Conservation (phyloP, 1,284 basidiomycete species). For the Tetrapyrgos nigripes region DNA sequence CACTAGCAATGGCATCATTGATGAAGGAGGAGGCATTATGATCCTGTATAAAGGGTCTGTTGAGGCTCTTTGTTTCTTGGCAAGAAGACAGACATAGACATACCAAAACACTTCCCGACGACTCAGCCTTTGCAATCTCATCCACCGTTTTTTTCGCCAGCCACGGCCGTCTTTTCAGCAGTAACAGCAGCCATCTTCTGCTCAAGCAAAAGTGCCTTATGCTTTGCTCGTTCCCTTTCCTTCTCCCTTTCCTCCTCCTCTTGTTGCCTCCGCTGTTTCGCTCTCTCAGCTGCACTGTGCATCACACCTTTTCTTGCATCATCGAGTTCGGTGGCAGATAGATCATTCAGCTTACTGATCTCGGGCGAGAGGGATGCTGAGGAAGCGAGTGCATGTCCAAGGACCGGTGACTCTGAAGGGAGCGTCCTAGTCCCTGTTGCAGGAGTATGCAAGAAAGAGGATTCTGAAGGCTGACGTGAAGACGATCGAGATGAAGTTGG, state of each 20-base stretch:
- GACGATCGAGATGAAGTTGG: slow-evolving; percentile 34
- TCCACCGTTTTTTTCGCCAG: neutral
- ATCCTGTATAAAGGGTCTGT: neutral
- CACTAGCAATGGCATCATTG: slow-evolving; percentile 1
- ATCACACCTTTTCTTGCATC: slow-evolving; percentile 83
- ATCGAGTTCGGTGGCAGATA: slow-evolving; percentile 63
- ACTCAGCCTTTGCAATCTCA: neutral
- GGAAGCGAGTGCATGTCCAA: slow-evolving; percentile 27
- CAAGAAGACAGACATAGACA: neutral
- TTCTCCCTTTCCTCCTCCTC: slow-evolving; percentile 89
- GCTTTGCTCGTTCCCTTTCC: slow-evolving; percentile 83
- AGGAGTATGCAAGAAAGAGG: slow-evolving; percentile 49
- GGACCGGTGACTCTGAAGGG: slow-evolving; percentile 14
- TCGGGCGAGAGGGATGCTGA: slow-evolving; percentile 37
- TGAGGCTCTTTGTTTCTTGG: neutral
- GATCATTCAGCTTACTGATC: slow-evolving; percentile 35
- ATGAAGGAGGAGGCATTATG: slow-evolving; percentile 3
- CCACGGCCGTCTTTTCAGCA: slow-evolving; percentile 37
- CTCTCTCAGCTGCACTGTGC: slow-evolving; percentile 90
- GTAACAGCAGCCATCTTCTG: slow-evolving; percentile 66
- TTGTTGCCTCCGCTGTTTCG: slow-evolving; percentile 77
- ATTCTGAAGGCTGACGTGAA: slow-evolving; percentile 45
- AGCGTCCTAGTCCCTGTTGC: slow-evolving; percentile 22
- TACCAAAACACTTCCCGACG: neutral
- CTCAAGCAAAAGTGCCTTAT: slow-evolving; percentile 88